Evolutionary conservation across 1,139 yeast species (phyloP).

Genomic region (Taphrina confusa): DNA sequence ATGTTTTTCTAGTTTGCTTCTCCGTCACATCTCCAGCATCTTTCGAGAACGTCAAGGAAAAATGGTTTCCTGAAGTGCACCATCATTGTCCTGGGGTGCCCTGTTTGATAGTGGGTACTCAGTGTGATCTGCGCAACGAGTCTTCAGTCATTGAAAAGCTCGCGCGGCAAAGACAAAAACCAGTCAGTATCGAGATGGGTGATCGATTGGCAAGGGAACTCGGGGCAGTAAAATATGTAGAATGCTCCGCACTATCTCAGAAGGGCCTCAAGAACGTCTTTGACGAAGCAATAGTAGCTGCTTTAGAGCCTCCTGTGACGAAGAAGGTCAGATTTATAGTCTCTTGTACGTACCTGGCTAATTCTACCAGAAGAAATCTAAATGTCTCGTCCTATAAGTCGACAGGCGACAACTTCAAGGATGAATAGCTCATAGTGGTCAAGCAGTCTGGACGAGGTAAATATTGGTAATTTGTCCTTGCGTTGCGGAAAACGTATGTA

Average conservation of each 20-base stretch:
- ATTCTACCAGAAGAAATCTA: constrained; percentile 40
- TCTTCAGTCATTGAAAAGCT: constrained; percentile 85
- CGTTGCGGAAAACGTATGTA: too few species aligned
- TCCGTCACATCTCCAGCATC: constrained; percentile 95
- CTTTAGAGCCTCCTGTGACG: constrained; percentile 46
- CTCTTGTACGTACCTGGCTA: neutral
- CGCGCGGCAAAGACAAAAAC: constrained; percentile 84
- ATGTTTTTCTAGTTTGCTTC: constrained; percentile 91
- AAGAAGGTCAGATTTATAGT: constrained; percentile 34
- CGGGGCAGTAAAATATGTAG: constrained; percentile 93
- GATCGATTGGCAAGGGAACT: constrained; percentile 89
- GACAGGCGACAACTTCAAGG: too few species aligned
- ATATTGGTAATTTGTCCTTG: too few species aligned
- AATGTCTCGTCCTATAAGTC: constrained; percentile 69
- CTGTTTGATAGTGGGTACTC: constrained; percentile 93
- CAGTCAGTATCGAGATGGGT: constrained; percentile 84
- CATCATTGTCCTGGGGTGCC: constrained; percentile 99
- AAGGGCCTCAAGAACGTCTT: constrained; percentile 93
- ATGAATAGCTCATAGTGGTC: too few species aligned
- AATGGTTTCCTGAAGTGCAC: constrained; percentile 98
- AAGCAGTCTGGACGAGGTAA: too few species aligned
- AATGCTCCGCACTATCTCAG: constrained; percentile 97
- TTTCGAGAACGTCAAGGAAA: constrained; percentile 96
- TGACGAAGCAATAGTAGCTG: constrained; percentile 87
- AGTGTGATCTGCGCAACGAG: constrained; percentile 90